Percentiles rank a stretch among this genome's conserved stretches.
Conservation (phyloP, 202 grass and related monocot genomes). For the Musa balbisiana region DNA sequence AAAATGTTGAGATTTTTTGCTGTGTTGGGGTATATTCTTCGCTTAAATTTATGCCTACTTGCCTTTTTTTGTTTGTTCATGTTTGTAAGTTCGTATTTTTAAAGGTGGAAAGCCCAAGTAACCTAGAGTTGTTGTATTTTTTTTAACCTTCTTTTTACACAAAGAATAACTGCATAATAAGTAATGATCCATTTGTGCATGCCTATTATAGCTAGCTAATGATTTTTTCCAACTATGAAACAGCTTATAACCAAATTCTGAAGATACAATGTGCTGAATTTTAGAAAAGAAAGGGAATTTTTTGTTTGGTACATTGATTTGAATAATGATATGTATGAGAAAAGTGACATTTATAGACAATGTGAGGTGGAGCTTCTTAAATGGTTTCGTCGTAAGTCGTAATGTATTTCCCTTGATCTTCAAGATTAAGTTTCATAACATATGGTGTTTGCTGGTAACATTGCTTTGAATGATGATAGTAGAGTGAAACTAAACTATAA, state of each 20-base stretch:
- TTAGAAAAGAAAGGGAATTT: background rate
- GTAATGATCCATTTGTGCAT: background rate
- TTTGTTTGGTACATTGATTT: background rate
- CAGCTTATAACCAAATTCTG: too few species aligned
- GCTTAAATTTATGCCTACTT: background rate
- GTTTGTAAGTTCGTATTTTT: background rate
- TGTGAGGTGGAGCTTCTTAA: too few species aligned
- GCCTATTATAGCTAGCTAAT: too few species aligned
- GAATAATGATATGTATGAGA: background rate
- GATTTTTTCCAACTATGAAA: too few species aligned
- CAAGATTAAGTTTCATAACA: too few species aligned
- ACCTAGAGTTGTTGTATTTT: background rate
- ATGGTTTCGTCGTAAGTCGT: background rate
- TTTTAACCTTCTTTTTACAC: background rate
- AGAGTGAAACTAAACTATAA: too few species aligned
- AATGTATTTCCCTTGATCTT: background rate
- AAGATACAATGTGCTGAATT: background rate
- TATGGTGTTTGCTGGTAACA: too few species aligned
- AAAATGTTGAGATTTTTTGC: background rate
- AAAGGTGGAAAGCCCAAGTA: background rate
- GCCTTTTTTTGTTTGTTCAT: background rate
- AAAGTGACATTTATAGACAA: background rate
- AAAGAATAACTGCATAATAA: background rate
- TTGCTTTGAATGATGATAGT: too few species aligned
- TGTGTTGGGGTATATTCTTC: too few species aligned